These are phyloP conservation scores for Rhytidiadelphus loreus DNA, from an alignment of 225 moss, liverwort and hornwort species.

Conservation along the genomic window DNA sequence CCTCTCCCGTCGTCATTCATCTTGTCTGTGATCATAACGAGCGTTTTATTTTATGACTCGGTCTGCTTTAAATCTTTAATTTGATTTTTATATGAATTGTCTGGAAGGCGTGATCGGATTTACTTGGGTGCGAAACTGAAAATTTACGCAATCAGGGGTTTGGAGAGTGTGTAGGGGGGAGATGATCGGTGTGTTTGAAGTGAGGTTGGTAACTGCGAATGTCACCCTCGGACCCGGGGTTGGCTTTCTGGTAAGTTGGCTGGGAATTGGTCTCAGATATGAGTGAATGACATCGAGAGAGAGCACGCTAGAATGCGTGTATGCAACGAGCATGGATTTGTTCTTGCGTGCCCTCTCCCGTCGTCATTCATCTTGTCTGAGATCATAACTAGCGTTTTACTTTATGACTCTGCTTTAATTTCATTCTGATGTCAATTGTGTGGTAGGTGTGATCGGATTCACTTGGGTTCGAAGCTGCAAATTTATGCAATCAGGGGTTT, in stretches of 20 bases:
- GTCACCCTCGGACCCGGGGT: neutral
- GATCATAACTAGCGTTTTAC: neutral
- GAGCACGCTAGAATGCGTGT: neutral
- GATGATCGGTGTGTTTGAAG: neutral
- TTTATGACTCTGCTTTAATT: too few relatives aligned
- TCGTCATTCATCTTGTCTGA: neutral
- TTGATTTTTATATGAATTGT: too few relatives aligned
- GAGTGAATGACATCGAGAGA: neutral
- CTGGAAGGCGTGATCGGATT: neutral
- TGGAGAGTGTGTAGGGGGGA: neutral
- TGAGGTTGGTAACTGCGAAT: neutral
- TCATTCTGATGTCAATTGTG: neutral
- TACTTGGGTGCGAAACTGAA: neutral
- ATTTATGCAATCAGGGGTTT: neutral
- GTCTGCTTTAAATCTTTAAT: too few relatives aligned
- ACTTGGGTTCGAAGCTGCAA: neutral
- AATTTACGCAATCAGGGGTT: neutral
- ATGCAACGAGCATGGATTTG: neutral
- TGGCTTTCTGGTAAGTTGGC: neutral
- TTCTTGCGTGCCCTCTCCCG: neutral
- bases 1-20: too few relatives aligned
- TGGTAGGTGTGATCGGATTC: neutral
- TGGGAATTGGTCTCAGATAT: neutral
- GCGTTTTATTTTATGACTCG: too few relatives aligned
- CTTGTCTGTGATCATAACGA: too few relatives aligned